Conservation (phyloP, 108 stramenopile genomes). For the Cyclotella baltica region DNA sequence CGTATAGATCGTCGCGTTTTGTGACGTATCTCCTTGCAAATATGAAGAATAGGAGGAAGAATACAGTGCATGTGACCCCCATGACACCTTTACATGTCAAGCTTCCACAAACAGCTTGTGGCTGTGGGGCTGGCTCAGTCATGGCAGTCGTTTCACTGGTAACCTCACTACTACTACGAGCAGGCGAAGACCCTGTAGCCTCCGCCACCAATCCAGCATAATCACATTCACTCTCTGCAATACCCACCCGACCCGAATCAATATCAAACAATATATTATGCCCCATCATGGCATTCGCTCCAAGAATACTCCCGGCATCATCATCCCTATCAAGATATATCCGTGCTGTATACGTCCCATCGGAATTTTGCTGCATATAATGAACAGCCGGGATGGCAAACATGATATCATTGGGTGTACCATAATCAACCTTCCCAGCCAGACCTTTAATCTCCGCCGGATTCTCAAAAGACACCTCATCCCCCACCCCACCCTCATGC, state of each 20-base stretch:
- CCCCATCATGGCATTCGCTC: constrained; percentile 96
- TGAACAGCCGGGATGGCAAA: constrained; percentile 79
- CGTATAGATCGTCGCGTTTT: constrained; percentile 15
- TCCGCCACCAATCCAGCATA: constrained; percentile 37
- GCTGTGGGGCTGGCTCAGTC: background rate
- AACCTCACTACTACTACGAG: background rate
- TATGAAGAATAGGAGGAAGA: constrained; percentile 36
- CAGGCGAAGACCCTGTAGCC: background rate
- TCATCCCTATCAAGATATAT: constrained; percentile 72
- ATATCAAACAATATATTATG: constrained; percentile 96
- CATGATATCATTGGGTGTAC: constrained; percentile 69
- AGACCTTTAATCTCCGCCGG: constrained; percentile 62
- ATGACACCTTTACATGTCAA: constrained; percentile 32
- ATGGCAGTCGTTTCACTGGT: background rate
- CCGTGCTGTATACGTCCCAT: constrained; percentile 66
- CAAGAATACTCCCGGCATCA: constrained; percentile 86
- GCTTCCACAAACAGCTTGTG: constrained; percentile 27
- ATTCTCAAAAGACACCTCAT: constrained; percentile 36
- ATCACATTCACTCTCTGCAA: constrained; percentile 87
- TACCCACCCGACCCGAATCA: constrained; percentile 88
- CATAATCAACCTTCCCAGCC: constrained; percentile 72
- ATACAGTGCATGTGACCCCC: constrained; percentile 19
- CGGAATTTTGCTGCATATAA: constrained; percentile 80
- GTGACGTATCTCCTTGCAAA: constrained; percentile 46
- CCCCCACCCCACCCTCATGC: constrained; percentile 51